Evolutionary conservation across 2,329 filamentous ascomycete species (phyloP).

Genomic region (Venturia effusa): DNA sequence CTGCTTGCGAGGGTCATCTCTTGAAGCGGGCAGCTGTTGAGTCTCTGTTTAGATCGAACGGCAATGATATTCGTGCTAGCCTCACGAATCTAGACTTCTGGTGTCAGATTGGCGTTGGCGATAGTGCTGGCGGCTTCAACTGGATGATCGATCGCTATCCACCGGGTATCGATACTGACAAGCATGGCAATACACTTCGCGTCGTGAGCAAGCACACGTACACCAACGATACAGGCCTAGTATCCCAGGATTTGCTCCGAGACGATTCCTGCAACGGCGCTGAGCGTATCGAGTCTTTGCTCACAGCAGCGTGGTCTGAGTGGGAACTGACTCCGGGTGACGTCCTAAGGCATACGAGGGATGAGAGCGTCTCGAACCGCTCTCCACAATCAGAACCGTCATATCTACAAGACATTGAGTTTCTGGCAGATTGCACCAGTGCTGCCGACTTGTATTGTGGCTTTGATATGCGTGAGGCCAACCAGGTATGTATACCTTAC

Average conservation of each 20-base stretch:
- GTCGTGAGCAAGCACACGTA: conserved; percentile 79
- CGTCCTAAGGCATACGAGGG: background rate
- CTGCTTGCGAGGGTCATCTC: conserved; percentile 81
- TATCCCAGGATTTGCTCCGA: background rate
- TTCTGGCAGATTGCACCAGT: conserved; percentile 51
- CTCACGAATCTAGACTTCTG: conserved; percentile 85
- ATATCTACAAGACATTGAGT: conserved; percentile 22
- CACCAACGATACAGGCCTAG: conserved; percentile 21
- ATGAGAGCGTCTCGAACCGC: background rate
- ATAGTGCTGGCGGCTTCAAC: conserved; percentile 74
- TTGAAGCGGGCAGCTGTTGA: conserved; percentile 56
- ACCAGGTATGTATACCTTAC: background rate
- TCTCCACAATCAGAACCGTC: background rate
- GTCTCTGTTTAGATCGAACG: conserved; percentile 58
- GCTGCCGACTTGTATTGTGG: conserved; percentile 51
- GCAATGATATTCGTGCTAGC: conserved; percentile 65
- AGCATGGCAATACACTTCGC: conserved; percentile 56
- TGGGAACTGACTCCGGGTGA: conserved; percentile 20
- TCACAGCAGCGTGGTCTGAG: conserved; percentile 6
- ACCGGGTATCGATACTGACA: conserved; percentile 56
- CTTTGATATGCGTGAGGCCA: conserved; percentile 31
- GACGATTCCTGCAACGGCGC: too few relatives aligned
- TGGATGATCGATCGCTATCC: conserved; percentile 82
- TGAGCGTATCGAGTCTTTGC: conserved; percentile 4
- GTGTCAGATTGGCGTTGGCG: conserved; percentile 93